Percentiles rank a stretch among this genome's conserved stretches.
phyloP scores from a whole-genome alignment of 495 filamentous ascomycete genomes.

The Penicillium angulare region DNA sequence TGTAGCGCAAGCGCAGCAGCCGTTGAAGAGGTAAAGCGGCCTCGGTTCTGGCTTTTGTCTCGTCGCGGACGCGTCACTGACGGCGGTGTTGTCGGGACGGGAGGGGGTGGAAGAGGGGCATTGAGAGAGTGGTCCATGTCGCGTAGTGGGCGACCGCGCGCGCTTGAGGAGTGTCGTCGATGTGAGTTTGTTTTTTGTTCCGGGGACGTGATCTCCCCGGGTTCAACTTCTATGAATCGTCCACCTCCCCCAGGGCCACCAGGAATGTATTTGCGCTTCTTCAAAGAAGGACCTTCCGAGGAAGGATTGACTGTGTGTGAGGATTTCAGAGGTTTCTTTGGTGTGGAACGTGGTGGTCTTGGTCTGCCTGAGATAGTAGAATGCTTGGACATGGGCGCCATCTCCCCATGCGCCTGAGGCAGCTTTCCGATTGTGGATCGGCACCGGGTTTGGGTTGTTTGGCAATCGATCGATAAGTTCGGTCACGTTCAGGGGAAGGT shows the following conservation, averaged over 20 bases:
- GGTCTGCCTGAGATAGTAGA: conserved; percentile 32
- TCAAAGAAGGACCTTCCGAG: conserved; percentile 47
- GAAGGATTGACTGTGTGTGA: conserved; percentile 33
- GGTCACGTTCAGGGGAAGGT: conserved; percentile 18
- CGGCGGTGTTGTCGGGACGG: conserved; percentile 42
- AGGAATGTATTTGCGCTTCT: conserved; percentile 66
- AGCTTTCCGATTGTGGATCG: conserved; percentile 14
- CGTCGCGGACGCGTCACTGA: conserved; percentile 48
- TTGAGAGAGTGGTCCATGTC: conserved; percentile 25
- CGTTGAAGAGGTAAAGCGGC: conserved; percentile 73
- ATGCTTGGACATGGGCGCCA: conserved; percentile 24
- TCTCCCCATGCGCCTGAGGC: conserved; percentile 13
- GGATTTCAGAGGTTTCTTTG: conserved; percentile 33
- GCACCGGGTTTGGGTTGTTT: conserved; percentile 12
- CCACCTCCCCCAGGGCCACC: conserved; percentile 80
- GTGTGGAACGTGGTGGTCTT: conserved; percentile 32
- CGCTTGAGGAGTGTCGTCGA: conserved; percentile 25
- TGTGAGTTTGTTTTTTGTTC: conserved; percentile 16
- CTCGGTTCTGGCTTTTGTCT: conserved; percentile 49
- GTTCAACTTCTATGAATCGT: conserved; percentile 67
- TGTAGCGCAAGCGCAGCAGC: conserved; percentile 81
- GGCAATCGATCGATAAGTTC: conserved; percentile 23
- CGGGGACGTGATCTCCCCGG: conserved; percentile 29
- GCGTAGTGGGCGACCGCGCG: conserved; percentile 27
- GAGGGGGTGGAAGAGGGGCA: conserved; percentile 37